Evolutionary conservation across 805 yeast genomes (phyloP).

Genomic region (Dipodascopsis uninucleata): DNA sequence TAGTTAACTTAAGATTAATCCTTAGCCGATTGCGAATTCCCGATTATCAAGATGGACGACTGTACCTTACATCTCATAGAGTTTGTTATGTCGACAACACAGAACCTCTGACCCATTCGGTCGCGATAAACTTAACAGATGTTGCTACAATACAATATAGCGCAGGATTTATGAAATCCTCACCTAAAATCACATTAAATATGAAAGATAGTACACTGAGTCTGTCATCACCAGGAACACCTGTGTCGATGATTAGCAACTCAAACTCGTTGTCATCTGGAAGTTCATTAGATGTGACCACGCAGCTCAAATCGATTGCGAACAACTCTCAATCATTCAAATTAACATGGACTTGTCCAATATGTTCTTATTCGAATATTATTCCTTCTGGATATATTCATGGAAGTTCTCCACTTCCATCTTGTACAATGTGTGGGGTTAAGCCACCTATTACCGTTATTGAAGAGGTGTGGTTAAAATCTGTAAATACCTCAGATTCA

Average conservation of each 20-base stretch:
- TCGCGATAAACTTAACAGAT: slow-evolving; percentile 46
- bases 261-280: slow-evolving; percentile 1
- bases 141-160: slow-evolving; percentile 32
- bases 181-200: slow-evolving; percentile 61
- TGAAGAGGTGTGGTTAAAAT: slow-evolving; percentile 1
- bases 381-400: slow-evolving; percentile 34
- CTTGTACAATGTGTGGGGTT: slow-evolving; percentile 63
- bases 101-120: slow-evolving; percentile 42
- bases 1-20: no score
- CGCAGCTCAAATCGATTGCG: slow-evolving; percentile 6
- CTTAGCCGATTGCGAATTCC: slow-evolving; percentile 44
- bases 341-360: slow-evolving; percentile 78
- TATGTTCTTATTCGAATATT: slow-evolving; percentile 68
- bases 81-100: slow-evolving; percentile 66
- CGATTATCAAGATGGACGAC: slow-evolving; percentile 67
- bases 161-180: slow-evolving; percentile 62
- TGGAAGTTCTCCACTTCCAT: slow-evolving; percentile 37
- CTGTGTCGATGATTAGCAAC: neutral
- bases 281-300: slow-evolving; percentile 1
- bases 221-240: slow-evolving; percentile 3
- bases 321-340: slow-evolving; percentile 5
- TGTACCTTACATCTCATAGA: slow-evolving; percentile 71
- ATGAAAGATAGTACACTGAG: slow-evolving; percentile 5
- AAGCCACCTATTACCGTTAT: slow-evolving; percentile 35
- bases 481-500: neutral